Evolutionary conservation across 2,329 filamentous ascomycete genomes (phyloP).

Genomic region (Fusarium redolens): DNA sequence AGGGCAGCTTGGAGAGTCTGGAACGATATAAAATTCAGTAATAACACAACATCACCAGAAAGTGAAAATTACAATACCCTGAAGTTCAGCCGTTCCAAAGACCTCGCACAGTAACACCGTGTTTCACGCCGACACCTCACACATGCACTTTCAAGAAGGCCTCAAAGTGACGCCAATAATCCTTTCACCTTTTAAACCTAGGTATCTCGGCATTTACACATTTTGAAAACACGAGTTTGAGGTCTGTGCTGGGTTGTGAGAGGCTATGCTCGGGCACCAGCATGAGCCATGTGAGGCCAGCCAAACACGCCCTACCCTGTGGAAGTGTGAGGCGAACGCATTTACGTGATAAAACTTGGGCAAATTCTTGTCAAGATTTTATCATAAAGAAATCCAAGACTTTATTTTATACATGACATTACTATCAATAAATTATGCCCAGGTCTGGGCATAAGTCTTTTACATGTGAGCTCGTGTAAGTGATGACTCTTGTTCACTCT

Average conservation of each 20-base stretch:
- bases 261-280: background rate
- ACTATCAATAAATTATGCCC: background rate
- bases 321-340: background rate
- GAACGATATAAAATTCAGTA: too few species aligned
- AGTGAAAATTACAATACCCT: accelerated
- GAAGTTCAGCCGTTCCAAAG: background rate
- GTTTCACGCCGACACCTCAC: background rate
- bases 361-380: background rate
- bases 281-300: conserved; percentile 8
- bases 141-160: background rate
- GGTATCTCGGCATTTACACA: background rate
- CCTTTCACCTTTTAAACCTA: too few species aligned
- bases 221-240: background rate
- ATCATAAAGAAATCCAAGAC: background rate
- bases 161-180: background rate
- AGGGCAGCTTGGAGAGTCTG: background rate
- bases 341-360: background rate
- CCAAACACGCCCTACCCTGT: conserved; percentile 5
- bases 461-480: background rate
- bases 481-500: background rate
- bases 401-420: background rate
- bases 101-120: background rate
- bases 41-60: too few species aligned
- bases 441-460: background rate
- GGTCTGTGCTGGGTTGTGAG: background rate